A percentile compares a stretch with the other conserved stretches of the same genome.
These are phyloP conservation scores for Bombardia bombarda DNA, from an alignment of 495 filamentous ascomycete genomes.

Conservation along the genomic window DNA sequence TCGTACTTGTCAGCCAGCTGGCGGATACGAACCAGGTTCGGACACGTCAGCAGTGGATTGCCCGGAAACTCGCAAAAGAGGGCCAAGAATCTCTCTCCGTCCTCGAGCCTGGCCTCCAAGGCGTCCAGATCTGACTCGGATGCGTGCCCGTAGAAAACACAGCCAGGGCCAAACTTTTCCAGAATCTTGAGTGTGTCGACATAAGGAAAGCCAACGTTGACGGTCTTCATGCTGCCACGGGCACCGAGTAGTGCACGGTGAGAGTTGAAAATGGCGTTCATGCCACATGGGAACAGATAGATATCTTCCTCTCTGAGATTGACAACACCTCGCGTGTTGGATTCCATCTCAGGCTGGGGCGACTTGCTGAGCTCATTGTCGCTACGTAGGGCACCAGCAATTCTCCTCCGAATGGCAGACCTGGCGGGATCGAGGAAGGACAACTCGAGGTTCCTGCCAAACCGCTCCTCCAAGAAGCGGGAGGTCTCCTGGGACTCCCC, in stretches of 20 bases:
- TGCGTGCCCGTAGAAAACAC: constrained; percentile 82
- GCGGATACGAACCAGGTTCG: constrained; percentile 74
- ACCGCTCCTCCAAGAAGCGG: constrained; percentile 88
- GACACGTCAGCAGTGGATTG: constrained; percentile 81
- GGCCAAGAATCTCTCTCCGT: constrained; percentile 71
- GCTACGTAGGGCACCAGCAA: constrained; percentile 75
- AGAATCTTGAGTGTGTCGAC: constrained; percentile 93
- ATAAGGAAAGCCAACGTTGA: constrained; percentile 84
- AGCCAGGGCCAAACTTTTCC: constrained; percentile 89
- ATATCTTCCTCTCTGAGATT: constrained; percentile 83
- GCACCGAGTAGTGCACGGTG: constrained; percentile 63
- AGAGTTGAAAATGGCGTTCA: constrained; percentile 89
- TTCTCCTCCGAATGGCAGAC: constrained; percentile 73
- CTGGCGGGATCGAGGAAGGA: constrained; percentile 74
- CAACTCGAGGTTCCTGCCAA: constrained; percentile 81
- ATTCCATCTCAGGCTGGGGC: constrained; percentile 28
- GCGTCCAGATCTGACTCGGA: constrained; percentile 78
- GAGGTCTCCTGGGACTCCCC: constrained; percentile 52
- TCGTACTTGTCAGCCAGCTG: constrained; percentile 72
- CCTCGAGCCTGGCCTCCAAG: constrained; percentile 60
- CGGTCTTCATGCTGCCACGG: constrained; percentile 54
- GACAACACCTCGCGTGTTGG: constrained; percentile 48
- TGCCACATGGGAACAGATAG: constrained; percentile 79
- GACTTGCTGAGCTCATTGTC: constrained; percentile 52
- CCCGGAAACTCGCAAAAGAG: constrained; percentile 93